phyloP scores from a whole-genome alignment of 2,329 filamentous ascomycete species.

The Bertia moriformis region DNA sequence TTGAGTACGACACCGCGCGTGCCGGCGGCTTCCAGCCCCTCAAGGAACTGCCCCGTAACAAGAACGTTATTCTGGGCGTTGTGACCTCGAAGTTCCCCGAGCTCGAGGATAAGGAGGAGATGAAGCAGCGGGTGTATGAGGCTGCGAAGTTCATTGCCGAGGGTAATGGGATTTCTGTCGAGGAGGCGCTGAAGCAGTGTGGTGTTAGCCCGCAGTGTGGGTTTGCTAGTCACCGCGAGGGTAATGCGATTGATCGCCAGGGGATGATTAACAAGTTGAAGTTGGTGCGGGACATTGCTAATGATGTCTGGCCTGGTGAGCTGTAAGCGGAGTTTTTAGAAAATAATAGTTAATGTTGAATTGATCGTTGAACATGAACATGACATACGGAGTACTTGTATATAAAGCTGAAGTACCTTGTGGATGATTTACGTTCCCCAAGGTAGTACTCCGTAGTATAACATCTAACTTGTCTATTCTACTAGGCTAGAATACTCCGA shows the following conservation, averaged over 20 bases:
- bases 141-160: constrained; percentile 15
- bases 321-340: background rate
- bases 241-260: constrained; percentile 1
- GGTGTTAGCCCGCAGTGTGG: constrained; percentile 26
- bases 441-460: too few species aligned
- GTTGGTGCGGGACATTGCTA: background rate
- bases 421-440: too few species aligned
- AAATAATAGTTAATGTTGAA: too few species aligned
- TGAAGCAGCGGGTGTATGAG: constrained; percentile 13
- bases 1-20: constrained; percentile 42
- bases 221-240: constrained; percentile 9
- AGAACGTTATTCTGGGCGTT: constrained; percentile 38
- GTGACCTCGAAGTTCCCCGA: constrained; percentile 41
- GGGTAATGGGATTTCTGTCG: constrained; percentile 7
- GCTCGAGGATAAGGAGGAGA: constrained; percentile 30
- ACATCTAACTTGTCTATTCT: too few species aligned
- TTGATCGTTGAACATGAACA: too few species aligned
- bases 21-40: constrained; percentile 38
- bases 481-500: too few species aligned
- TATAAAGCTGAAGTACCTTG: too few species aligned
- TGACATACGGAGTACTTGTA: too few species aligned
- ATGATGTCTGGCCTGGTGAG: constrained; percentile 1
- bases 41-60: constrained; percentile 33
- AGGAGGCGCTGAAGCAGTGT: constrained; percentile 17
- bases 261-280: constrained; percentile 1